Evolutionary conservation across 768 basidiomycete genomes (phyloP), one percentile per base, ranked within the genome.

Genomic region (Termitomyces titanicus): DNA sequence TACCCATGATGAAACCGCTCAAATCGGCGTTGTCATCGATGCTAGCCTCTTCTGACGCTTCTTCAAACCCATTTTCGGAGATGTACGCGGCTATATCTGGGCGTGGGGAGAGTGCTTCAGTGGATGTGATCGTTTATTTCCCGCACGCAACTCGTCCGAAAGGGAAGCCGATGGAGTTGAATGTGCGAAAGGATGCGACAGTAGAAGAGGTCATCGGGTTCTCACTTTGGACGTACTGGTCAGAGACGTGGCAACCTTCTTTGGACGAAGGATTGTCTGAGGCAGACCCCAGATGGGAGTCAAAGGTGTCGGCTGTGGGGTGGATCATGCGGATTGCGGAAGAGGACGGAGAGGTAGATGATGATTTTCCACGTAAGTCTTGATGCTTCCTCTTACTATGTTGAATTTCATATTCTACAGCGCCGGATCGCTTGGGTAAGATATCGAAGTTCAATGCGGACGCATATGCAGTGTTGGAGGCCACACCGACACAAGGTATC

Each of bases 271-370:
- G 78, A 1, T 58, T 85, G 48, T 74, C 67, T 34, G 80, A 83
- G 57, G 80, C 83, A 25, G 87, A 91, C 58, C 78, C 81, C 33
- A 84, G 79, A 63, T 76, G 81, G 70, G 73, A 74, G 17, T 76
- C 76, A 1, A 76, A 72, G 59, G 73, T 92, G 46, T 88, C 85
- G 43, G 89, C 92, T 0, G 77, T 90, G 3, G 94, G 92, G 1
- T 99, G 97, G 96, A 86, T 92, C 37, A 68, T 99, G 72, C 77
- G 93, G 55, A 94, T 98, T 52, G 91, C 94, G 1, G 97, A 99
- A 64, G 92, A 94, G 43, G 95, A 98, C 68, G 97, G 97, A 15
- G 96, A 98, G 69, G 93, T 98, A 0, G 97, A 99, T 67, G 97
- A 98, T 68, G 97, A 99, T 73, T 98, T 95, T 66, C 97, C 96